Evolutionary conservation across 2,329 filamentous ascomycete genomes (phyloP), one percentile per base, ranked within the genome.

Genomic region (Fusarium dlaminii): DNA sequence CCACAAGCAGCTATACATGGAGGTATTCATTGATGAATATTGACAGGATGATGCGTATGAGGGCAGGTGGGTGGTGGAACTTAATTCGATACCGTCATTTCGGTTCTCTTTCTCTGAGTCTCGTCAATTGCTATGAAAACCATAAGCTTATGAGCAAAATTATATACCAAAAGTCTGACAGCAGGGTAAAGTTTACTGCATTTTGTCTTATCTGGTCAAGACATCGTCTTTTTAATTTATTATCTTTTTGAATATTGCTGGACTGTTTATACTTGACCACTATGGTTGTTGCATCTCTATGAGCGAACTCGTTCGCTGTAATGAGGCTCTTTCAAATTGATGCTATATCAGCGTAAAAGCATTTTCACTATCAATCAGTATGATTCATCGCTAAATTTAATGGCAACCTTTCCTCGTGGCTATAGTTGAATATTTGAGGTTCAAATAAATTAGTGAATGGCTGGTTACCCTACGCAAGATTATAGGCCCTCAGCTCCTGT

Each of bases 51-150:
- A 68, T 29, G 45, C 17, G 46, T 32, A 49, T 24, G 45, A 59
- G 9, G 48, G 48, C 32, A 56, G 45, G 39, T 43, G 49, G 20
- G 30, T 32, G 36, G 48, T 42, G 63, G 51, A 68, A 65, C n/a
- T 40, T 72, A 57, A 75, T 63, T 62, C 39, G 52, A 69, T 60
- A 66, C 63, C 63, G 68, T 29, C 48, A 39, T 61, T 62, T 36
- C 46, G 20, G 45, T 58, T 52, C 36, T 24, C 43, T 39, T 51
- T 37, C 22, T 40, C 58, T 34, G 22, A 49, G n/a, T 34, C 46
- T 59, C 54, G 9, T 64, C 37, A 58, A 46, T 72, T 58, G 40
- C 39, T 74, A 27, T 55, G 46, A 45, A 48, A n/a, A 40, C 42
- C 24, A 20, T 17, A 18, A 18, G 34, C 40, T 56, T 52, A 22